Base-by-base conservation (phyloP, 208 protist species). In the Trypanosoma lewisi region DNA sequence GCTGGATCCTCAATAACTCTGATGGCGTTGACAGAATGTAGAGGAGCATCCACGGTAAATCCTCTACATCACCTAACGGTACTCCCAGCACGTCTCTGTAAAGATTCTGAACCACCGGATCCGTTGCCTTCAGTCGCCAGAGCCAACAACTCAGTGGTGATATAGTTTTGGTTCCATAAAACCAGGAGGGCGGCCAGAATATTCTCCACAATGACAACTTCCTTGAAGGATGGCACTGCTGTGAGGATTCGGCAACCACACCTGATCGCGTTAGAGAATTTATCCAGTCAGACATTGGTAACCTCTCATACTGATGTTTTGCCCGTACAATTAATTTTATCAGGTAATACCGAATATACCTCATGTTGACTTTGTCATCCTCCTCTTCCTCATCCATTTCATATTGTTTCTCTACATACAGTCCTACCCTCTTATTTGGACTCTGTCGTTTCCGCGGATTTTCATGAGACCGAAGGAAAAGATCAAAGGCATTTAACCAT, bases 91-190 rank as follows among this genome's bases (percentile, higher is more conserved):
- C 2, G 34, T 73, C 36, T 19, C 53, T 56, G 31, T 57, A 54
- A 0, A 79, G 65, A 17, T 74, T 51, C 54, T 85, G 76, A 19
- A 78, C 74, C 8, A 64, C 73, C 9, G 86, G 82, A 51, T 93
- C 82, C 21, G 57, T 45, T 17, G 31, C 51, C 28, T 69, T 69
- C 73, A 86, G 82, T 11, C 30, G 48, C 23, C 60, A 50, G 19
- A 86, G 25, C 27, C 50, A 62, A 12, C 41, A 21, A 9, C 31
- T 16, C 44, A 67, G 11, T 25, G 67, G 51, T 17, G 33, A 41
- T 2, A 33, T 0, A 0, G 11, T 1, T 27, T 19, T 39, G 4
- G 27, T 45, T n/a, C 8, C 2, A 30, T 14, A 8, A 48, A 69
- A 62, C 63, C 63, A 69, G 34, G 47, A 69, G 0, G 37, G 55